A percentile compares a stretch with the other conserved stretches of the same genome.
phyloP scores from a whole-genome alignment of 805 yeast genomes.

The Priceomyces medius region DNA sequence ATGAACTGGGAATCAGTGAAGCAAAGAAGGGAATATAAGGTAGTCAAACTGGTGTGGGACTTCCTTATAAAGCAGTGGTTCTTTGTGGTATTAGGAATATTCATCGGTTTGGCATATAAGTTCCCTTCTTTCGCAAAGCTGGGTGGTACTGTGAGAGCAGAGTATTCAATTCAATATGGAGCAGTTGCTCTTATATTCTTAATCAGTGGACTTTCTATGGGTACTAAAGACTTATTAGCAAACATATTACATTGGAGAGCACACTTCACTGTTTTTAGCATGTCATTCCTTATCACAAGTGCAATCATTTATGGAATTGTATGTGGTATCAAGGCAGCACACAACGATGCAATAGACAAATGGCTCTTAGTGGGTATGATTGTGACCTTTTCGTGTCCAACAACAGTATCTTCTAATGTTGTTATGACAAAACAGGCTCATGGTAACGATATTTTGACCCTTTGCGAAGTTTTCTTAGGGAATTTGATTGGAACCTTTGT shows the following conservation, averaged over 20 bases:
- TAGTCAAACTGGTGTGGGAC: constrained; percentile 15
- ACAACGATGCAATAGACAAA: constrained; percentile 58
- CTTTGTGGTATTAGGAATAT: constrained; percentile 65
- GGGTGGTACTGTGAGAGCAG: constrained; percentile 72
- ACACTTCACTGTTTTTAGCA: constrained; percentile 64
- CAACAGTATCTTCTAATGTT: constrained; percentile 88
- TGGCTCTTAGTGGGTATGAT: constrained; percentile 83
- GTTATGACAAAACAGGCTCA: constrained; percentile 87
- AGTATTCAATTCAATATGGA: constrained; percentile 78
- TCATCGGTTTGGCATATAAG: constrained; percentile 71
- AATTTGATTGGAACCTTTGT: constrained; percentile 83
- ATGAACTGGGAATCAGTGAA: constrained; percentile 3
- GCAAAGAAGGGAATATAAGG: constrained; percentile 11
- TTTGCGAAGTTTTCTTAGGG: constrained; percentile 84
- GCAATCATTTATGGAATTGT: constrained; percentile 73
- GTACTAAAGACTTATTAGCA: constrained; percentile 56
- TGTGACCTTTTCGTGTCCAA: constrained; percentile 84
- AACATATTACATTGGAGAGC: constrained; percentile 81
- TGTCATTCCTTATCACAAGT: constrained; percentile 71
- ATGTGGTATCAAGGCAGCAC: constrained; percentile 59
- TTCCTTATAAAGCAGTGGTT: constrained; percentile 65
- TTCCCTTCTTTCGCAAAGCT: constrained; percentile 83
- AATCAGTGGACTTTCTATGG: constrained; percentile 77
- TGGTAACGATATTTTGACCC: constrained; percentile 75
- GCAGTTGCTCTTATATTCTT: constrained; percentile 86